Conservation (phyloP, 768 basidiomycete species). For the Hypsizygus marmoreus region DNA sequence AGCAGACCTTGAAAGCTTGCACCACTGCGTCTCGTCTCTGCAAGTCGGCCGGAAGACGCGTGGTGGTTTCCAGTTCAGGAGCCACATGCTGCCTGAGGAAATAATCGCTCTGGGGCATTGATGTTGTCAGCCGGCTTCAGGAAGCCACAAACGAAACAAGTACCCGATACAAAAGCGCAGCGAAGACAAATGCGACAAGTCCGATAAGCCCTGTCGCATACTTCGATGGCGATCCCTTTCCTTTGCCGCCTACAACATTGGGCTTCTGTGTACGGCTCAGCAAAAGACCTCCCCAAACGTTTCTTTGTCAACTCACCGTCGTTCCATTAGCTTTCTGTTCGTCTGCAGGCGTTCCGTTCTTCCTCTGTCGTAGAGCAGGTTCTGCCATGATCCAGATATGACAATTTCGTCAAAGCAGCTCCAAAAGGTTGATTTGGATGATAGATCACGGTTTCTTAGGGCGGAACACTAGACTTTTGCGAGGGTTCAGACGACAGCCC, state of each 20-base stretch:
- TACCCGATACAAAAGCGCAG: slow-evolving; percentile 15
- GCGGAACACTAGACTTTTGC: too few relatives aligned
- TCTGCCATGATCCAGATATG: too few relatives aligned
- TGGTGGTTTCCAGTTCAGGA: neutral
- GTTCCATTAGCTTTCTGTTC: neutral
- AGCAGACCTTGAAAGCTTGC: slow-evolving; percentile 74
- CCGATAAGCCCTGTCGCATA: slow-evolving; percentile 9
- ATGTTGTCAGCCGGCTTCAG: neutral
- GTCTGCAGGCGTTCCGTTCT: too few relatives aligned
- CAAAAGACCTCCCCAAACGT: neutral
- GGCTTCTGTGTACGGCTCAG: neutral
- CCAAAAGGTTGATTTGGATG: too few relatives aligned
- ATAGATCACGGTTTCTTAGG: too few relatives aligned
- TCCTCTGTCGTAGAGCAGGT: too few relatives aligned
- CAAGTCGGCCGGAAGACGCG: slow-evolving; percentile 46
- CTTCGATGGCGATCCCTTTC: neutral
- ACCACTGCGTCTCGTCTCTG: slow-evolving; percentile 71
- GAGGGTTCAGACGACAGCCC: too few relatives aligned
- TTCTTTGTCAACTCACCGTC: neutral
- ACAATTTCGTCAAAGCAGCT: too few relatives aligned
- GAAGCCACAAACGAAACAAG: neutral
- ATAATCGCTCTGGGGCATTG: neutral
- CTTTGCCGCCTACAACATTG: neutral
- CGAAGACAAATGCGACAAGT: slow-evolving; percentile 7
- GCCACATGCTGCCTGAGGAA: slow-evolving; percentile 1